Evolutionary conservation across 352 stramenopile genomes (phyloP), one percentile per base, ranked within the genome.

Genomic region (Pythium oligandrum): DNA sequence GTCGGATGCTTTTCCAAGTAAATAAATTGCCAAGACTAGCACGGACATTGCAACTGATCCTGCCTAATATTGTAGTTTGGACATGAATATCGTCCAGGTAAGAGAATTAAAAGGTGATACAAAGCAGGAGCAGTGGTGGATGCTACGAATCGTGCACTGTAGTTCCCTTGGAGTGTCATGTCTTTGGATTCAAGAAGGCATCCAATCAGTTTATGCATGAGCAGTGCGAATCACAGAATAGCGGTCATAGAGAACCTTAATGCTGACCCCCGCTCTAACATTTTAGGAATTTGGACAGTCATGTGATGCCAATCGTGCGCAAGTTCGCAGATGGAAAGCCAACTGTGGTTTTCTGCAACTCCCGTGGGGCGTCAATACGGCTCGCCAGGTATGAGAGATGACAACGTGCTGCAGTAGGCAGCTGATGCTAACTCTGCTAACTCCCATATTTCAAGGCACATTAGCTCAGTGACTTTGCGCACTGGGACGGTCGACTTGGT

Each of bases 331-430:
- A 64, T 12, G 73, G 72, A 8, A 83, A 77, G 37, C 73, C 77
- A 35, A 63, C 70, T 5, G 30, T 92, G 5, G 57, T 92, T 7
- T 90, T 92, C 46, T 92, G 70, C 42, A 71, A 63, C 33, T 75
- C 66, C 3, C 58, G 61, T 36, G 61, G 43, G 8, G 51, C 61
- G n/a, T 49, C 67, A 34, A 60, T 53, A 48, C 63, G 55, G 9
- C 61, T 78, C n/a, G 63, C 70, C 6, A 42, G 35, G 62, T 70
- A 49, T 48, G 8, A 26, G 17, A 26, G 17, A 26, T 26, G 17
- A 26, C 17, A 26, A 26, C 17, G 17, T 26, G 17, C 17, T 26
- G 17, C 17, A 26, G 17, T 26, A 26, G 17, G 17, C 17, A 26
- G 17, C 17, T 26, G 17, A 26, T 26, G 17, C 17, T 26, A 26